Conservation (phyloP, 176 grass and related monocot species). For the Oryza meyeriana region DNA sequence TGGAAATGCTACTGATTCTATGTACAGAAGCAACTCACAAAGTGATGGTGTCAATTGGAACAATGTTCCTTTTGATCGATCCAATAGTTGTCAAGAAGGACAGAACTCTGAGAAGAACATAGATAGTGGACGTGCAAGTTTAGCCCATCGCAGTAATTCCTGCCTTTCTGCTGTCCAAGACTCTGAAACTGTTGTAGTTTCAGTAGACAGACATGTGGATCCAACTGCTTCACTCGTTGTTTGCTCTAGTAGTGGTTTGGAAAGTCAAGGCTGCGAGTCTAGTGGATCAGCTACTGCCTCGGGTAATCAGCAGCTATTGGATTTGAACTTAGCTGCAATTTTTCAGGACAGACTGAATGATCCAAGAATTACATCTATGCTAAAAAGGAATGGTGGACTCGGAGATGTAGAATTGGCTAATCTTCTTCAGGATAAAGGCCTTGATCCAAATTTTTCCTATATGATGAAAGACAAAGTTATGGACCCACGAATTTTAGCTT, state of each 20-base stretch:
- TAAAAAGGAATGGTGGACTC: conserved; percentile 82
- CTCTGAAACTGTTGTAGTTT: conserved; percentile 52
- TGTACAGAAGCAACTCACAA: conserved; percentile 73
- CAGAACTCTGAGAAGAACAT: conserved; percentile 69
- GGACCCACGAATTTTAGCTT: conserved; percentile 89
- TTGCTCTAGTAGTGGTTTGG: conserved; percentile 74
- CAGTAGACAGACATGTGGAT: conserved; percentile 55
- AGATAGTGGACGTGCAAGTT: conserved; percentile 71
- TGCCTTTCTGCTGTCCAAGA: conserved; percentile 91
- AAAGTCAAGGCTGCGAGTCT: conserved; percentile 67
- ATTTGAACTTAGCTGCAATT: conserved; percentile 77
- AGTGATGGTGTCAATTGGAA: conserved; percentile 63
- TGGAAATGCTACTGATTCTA: conserved; percentile 58
- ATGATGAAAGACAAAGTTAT: conserved; percentile 98
- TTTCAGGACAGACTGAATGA: conserved; percentile 96
- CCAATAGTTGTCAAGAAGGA: conserved; percentile 95
- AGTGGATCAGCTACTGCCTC: conserved; percentile 65
- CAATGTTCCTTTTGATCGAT: conserved; percentile 71
- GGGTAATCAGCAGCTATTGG: conserved; percentile 71
- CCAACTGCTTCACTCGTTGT: conserved; percentile 48
- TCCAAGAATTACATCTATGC: conserved; percentile 92
- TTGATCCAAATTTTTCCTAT: conserved; percentile 99
- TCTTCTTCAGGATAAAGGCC: conserved; percentile 93
- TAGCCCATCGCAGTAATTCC: conserved; percentile 86
- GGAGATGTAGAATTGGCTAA: conserved; percentile 85